phyloP scores from a whole-genome alignment of 2,329 filamentous ascomycete species.

The Talaromyces funiculosus region DNA sequence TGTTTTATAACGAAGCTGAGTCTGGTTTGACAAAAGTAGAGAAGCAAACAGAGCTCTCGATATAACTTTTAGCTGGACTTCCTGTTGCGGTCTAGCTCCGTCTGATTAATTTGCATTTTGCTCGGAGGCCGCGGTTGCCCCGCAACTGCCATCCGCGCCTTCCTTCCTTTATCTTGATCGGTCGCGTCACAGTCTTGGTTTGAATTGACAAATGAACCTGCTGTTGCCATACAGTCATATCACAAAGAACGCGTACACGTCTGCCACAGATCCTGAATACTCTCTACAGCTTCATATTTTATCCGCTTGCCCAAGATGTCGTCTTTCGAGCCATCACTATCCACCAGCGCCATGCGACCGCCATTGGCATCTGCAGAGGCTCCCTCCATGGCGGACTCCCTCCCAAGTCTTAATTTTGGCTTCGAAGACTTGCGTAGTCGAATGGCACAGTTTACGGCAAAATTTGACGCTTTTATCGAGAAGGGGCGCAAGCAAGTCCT shows the following conservation, averaged over 20 bases:
- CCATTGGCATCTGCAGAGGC: conserved; percentile 48
- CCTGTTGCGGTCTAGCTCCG: conserved; percentile 1
- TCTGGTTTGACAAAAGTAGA: not conserved
- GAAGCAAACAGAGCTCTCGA: not conserved
- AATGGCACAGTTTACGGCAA: conserved; percentile 86
- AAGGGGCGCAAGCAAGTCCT: conserved; percentile 81
- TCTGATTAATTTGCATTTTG: not conserved
- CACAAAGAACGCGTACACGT: not conserved
- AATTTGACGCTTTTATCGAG: conserved; percentile 92
- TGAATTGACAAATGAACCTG: not conserved
- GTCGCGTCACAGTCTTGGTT: not conserved
- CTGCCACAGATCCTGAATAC: not conserved
- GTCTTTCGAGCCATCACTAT: conserved; percentile 55
- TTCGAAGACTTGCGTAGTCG: conserved; percentile 93
- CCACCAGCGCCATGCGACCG: conserved; percentile 48
- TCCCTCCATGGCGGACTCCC: conserved; percentile 58
- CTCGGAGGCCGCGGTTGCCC: conserved; percentile 22
- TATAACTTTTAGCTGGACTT: not conserved
- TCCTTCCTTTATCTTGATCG: not conserved
- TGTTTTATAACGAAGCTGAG: not conserved
- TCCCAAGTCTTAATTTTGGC: conserved; percentile 89
- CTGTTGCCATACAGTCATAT: not conserved
- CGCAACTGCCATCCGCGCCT: conserved; percentile 21
- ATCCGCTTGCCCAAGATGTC: conserved; percentile 23
- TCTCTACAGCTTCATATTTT: not conserved